A percentile compares a stretch with the other conserved stretches of the same genome.
These are phyloP conservation scores for Tulasnella sp. DNA, from an alignment of 768 basidiomycete species.

Conservation along the genomic window DNA sequence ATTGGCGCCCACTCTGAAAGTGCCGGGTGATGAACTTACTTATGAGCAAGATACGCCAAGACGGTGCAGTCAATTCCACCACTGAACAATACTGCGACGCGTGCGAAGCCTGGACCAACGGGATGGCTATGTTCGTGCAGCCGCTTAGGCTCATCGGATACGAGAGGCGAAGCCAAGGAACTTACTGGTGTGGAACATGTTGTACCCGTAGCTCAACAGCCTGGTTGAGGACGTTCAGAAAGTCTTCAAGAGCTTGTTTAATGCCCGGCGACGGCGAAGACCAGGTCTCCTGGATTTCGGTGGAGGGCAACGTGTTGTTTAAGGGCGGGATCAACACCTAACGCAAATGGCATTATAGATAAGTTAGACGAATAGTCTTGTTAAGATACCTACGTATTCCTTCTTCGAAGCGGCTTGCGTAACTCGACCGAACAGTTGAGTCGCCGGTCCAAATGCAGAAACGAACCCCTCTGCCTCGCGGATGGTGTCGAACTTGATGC, in stretches of 20 bases:
- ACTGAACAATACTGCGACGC: constrained; percentile 85
- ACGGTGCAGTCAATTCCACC: constrained; percentile 94
- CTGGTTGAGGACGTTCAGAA: not conserved
- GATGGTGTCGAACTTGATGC: constrained; percentile 1
- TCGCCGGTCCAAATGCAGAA: not conserved
- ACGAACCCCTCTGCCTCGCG: too few relatives aligned
- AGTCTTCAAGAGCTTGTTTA: not conserved
- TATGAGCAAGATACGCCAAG: constrained; percentile 74
- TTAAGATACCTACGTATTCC: not conserved
- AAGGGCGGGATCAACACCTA: not conserved
- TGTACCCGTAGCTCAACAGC: constrained; percentile 59
- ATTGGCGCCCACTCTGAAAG: too few relatives aligned
- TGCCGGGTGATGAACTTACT: constrained; percentile 43
- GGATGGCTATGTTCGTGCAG: not conserved
- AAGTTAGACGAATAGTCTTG: not conserved
- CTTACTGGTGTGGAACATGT: constrained; percentile 55
- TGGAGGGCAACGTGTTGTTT: not conserved
- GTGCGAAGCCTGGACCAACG: constrained; percentile 42
- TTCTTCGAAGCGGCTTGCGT: not conserved
- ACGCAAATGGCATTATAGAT: not conserved
- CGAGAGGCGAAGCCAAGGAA: constrained; percentile 38
- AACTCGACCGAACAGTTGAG: not conserved
- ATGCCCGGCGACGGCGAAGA: not conserved
- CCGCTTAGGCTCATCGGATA: not conserved
- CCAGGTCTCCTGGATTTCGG: not conserved